These are phyloP conservation scores for Fusarium odoratissimum DNA, from an alignment of 2,329 filamentous ascomycete genomes.

Conservation along the genomic window DNA sequence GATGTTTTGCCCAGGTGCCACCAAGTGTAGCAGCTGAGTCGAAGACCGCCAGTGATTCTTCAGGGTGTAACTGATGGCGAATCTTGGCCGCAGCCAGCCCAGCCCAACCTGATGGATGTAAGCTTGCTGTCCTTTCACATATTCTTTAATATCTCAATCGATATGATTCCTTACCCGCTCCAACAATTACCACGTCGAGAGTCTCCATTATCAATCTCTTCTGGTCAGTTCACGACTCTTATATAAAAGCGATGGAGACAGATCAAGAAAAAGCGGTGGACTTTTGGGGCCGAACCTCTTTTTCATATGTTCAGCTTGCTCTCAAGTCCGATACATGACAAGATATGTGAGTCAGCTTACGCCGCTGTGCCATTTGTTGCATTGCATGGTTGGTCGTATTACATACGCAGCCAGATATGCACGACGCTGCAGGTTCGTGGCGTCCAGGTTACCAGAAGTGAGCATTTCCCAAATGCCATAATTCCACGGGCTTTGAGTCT, in stretches of 20 bases:
- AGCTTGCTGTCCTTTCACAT: not conserved
- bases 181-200: slow-evolving; percentile 61
- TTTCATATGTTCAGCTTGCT: not conserved
- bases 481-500: not conserved
- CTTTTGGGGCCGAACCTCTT: not conserved
- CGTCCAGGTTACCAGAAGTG: not conserved
- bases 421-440: not conserved
- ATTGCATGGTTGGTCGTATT: not conserved
- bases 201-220: slow-evolving; percentile 51
- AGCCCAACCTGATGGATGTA: slow-evolving; percentile 49
- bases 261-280: not conserved
- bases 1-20: slow-evolving; percentile 76
- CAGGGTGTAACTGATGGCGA: slow-evolving; percentile 68
- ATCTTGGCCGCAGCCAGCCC: slow-evolving; percentile 72
- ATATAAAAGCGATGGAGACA: not conserved
- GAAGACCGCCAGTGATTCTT: slow-evolving; percentile 66
- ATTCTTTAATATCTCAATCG: not conserved
- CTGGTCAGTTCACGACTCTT: not conserved
- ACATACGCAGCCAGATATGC: not conserved
- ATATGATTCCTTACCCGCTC: slow-evolving; percentile 60
- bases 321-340: not conserved
- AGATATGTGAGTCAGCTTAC: slow-evolving; percentile 6
- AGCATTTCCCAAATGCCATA: not conserved
- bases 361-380: not conserved
- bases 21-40: slow-evolving; percentile 70